Evolutionary conservation across 2,329 filamentous ascomycete genomes (phyloP).

Genomic region (Diplodia corticola): DNA sequence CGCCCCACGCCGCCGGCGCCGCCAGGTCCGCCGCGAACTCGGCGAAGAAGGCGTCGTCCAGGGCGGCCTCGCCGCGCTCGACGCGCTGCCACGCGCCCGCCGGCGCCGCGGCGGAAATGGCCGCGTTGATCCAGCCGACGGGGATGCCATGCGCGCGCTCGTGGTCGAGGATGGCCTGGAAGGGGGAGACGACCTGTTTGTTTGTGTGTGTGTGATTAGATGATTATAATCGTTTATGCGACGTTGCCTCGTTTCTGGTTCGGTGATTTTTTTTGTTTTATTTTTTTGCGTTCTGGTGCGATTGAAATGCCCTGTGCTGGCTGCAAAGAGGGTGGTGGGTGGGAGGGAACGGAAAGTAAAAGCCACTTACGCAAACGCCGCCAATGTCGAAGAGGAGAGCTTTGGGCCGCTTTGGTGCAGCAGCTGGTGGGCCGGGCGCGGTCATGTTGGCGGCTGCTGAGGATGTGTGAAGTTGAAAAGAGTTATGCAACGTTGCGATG

Average conservation of each 20-base stretch:
- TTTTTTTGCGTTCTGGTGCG: background rate
- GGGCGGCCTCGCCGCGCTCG: slow-evolving; percentile 76
- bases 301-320: too few relatives aligned
- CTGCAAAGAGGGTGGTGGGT: too few relatives aligned
- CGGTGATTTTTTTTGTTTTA: too few relatives aligned
- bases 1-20: slow-evolving; percentile 65
- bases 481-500: background rate
- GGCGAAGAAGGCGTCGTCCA: slow-evolving; percentile 74
- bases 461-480: background rate
- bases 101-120: slow-evolving; percentile 76
- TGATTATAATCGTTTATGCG: too few relatives aligned
- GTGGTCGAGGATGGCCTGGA: slow-evolving; percentile 91
- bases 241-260: too few relatives aligned
- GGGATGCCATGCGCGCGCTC: slow-evolving; percentile 76
- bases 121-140: slow-evolving; percentile 86
- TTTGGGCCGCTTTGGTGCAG: slow-evolving; percentile 20
- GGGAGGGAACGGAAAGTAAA: background rate
- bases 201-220: too few relatives aligned
- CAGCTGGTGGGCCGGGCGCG: background rate
- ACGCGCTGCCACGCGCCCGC: slow-evolving; percentile 84
- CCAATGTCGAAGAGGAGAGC: slow-evolving; percentile 86
- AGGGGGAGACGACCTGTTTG: slow-evolving; percentile 78
- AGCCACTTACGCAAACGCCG: slow-evolving; percentile 82
- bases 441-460: background rate
- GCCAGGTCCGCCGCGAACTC: slow-evolving; percentile 76